Base-by-base conservation (phyloP, 805 yeast species). In the Maudiozyma turicensis region DNA sequence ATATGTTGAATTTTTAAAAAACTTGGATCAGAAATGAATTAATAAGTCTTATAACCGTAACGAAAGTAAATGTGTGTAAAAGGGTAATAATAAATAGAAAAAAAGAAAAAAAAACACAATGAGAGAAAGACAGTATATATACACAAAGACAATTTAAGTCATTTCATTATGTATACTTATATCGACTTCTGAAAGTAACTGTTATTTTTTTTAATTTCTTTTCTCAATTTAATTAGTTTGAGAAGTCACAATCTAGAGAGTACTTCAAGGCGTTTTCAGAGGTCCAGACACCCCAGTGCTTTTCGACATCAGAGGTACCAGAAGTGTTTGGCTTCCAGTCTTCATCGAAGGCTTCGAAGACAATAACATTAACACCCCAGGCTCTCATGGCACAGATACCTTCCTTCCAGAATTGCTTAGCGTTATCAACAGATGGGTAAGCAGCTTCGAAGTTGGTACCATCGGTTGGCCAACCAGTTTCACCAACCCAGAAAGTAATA, bases 281-380 rank as follows among this genome's bases (percentile, higher is more conserved):
- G 58, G 79, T 82, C 73, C 82, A 86, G 51, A 87, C 84, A 75
- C 98, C 98, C 96, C 96, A 91, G 76, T 88, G 81, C 68, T 84
- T 81, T 77, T 91, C 98, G 56, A 87, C 96, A 61, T 80, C 85
- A 54, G 82, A 72, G 52, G 89, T 81, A 59, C 90, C 95, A 50
- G 93, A 83, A 51, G 95, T 81, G 66, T 79, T 79, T 60, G 96
- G 96, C 76, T 91, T 91, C 96, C 97, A 91, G 53, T 84, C 76
- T 77, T 91, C 98, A 68, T 91, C 98, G 59, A 84, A 84, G 43
- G 96, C 96, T 77, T 91, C 98, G 65, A 91, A 91, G 39, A 81
- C 91, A 64, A 87, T 80, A 46, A 90, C 91, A 69, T 91, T 87
- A 63, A 91, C 73, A 68, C 97, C 97, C 95, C 96, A 88, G 50